These are phyloP conservation scores for Yamadazyma laniorum DNA, from an alignment of 805 yeast species.

Conservation along the genomic window DNA sequence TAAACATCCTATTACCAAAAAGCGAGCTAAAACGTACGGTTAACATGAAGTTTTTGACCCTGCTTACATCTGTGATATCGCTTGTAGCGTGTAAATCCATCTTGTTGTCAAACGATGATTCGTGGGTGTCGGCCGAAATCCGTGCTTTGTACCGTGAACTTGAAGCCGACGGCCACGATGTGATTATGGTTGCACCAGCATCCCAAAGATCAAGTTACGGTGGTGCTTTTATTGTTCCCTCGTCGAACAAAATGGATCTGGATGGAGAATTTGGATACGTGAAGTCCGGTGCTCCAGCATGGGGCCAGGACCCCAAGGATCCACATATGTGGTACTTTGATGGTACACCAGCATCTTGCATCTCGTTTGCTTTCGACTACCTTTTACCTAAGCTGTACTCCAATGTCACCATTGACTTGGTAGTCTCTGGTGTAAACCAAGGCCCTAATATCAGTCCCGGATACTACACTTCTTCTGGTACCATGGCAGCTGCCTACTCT, in stretches of 20 bases:
- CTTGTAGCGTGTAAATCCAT: slow-evolving; percentile 8
- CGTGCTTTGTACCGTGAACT: slow-evolving; percentile 53
- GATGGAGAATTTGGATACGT: slow-evolving; percentile 50
- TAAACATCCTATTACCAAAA: no score
- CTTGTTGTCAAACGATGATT: slow-evolving; percentile 54
- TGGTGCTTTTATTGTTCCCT: slow-evolving; percentile 49
- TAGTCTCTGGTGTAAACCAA: slow-evolving; percentile 52
- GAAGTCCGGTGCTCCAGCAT: slow-evolving; percentile 49
- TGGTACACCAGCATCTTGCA: slow-evolving; percentile 53
- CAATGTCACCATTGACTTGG: slow-evolving; percentile 44
- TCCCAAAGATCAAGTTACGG: slow-evolving; percentile 54
- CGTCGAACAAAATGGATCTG: slow-evolving; percentile 33
- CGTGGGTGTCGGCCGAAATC: slow-evolving; percentile 56
- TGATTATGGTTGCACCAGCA: slow-evolving; percentile 51
- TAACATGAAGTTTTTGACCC: slow-evolving; percentile 4
- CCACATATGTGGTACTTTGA: slow-evolving; percentile 50
- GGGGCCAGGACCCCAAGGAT: slow-evolving; percentile 48
- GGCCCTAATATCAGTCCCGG: slow-evolving; percentile 48
- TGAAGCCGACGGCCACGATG: slow-evolving; percentile 48
- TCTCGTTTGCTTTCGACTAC: slow-evolving; percentile 47
- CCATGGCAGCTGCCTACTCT: slow-evolving; percentile 49
- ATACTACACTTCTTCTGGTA: slow-evolving; percentile 45
- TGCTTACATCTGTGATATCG: background rate
- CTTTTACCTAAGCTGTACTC: slow-evolving; percentile 43
- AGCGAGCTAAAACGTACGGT: no score